Evolutionary conservation across 257 asterid genomes (phyloP).

Genomic region (Capsicum chinense): DNA sequence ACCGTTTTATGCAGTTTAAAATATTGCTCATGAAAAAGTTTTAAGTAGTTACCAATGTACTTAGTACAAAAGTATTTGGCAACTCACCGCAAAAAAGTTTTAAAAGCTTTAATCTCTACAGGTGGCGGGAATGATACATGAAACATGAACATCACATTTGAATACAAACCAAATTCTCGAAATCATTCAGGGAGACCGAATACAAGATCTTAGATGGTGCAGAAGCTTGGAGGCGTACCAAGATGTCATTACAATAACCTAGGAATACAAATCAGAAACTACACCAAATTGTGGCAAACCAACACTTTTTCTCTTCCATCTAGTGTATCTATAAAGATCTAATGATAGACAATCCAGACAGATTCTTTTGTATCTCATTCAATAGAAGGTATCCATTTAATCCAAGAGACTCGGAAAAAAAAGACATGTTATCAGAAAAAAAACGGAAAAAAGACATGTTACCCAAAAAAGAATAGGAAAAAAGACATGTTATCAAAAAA

Average conservation of each 20-base stretch:
- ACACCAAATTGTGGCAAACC: conserved; percentile 3
- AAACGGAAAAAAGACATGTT: not conserved
- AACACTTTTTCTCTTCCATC: conserved; percentile 5
- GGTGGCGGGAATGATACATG: not conserved
- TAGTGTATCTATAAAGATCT: not conserved
- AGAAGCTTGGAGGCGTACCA: not conserved
- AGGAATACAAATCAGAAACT: conserved; percentile 10
- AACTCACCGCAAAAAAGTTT: not conserved
- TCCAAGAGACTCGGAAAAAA: not conserved
- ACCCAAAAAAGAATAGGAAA: not conserved
- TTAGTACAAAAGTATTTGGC: not conserved
- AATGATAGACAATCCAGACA: not conserved
- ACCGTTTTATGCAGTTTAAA: not conserved
- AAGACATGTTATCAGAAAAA: not conserved
- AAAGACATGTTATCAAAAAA: not conserved
- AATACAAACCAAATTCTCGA: not conserved
- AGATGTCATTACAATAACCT: not conserved
- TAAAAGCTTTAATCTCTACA: not conserved
- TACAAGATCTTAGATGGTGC: conserved; percentile 17
- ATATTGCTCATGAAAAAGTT: not conserved
- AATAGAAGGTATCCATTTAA: not conserved
- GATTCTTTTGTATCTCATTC: not conserved
- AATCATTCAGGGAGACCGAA: conserved; percentile 11
- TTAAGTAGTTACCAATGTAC: not conserved
- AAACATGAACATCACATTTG: not conserved